These are phyloP conservation scores for Hordeum pubiflorum DNA, from an alignment of 202 grass and related monocot genomes.

Conservation along the genomic window DNA sequence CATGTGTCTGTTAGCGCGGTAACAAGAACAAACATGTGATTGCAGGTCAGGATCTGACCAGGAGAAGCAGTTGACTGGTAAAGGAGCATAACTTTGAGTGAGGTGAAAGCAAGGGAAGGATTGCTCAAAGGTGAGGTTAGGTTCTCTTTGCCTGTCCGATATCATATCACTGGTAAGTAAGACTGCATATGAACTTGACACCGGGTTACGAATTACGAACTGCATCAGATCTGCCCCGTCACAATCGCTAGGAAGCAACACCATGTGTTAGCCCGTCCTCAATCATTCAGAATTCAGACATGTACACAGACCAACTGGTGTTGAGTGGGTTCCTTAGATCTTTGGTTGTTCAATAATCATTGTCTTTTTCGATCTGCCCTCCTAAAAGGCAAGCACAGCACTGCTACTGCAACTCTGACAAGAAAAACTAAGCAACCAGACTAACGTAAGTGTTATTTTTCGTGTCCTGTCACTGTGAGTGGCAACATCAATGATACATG, in stretches of 20 bases:
- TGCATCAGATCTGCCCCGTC: slow-evolving; percentile 15
- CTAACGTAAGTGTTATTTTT: no score
- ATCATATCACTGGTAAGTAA: slow-evolving; percentile 8
- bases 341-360: background rate
- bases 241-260: slow-evolving; percentile 17
- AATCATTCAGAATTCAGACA: slow-evolving; percentile 37
- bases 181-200: background rate
- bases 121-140: background rate
- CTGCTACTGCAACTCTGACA: background rate
- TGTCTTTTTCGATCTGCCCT: background rate
- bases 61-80: background rate
- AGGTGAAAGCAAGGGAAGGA: slow-evolving; percentile 23
- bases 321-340: slow-evolving; percentile 11
- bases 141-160: background rate
- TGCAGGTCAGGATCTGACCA: background rate
- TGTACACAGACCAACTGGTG: background rate
- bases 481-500: background rate
- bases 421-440: no score
- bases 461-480: background rate
- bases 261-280: slow-evolving; percentile 32
- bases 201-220: background rate
- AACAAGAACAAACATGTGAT: background rate
- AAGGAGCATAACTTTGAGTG: slow-evolving; percentile 28
- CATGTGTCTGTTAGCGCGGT: background rate
- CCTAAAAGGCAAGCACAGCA: background rate